Base-by-base conservation (phyloP, 805 yeast genomes). In the Yamadazyma takamatsuzukensis region DNA sequence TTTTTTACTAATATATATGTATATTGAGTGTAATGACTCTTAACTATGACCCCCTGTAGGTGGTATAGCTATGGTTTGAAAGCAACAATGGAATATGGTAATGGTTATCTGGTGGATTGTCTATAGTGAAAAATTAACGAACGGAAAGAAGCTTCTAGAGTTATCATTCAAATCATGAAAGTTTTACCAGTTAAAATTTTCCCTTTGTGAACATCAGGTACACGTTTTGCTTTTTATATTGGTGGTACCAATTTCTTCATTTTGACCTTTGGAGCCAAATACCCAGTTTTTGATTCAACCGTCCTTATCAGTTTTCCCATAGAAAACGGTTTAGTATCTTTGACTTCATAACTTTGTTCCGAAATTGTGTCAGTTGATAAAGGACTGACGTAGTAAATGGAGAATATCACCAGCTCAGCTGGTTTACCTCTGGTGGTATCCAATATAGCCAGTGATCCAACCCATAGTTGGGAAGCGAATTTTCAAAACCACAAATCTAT, bases 51-150 rank as follows among this genome's bases (percentile, higher is more conserved):
- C 97, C 97, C 36, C 97, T 72, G 62, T 89, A 89, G 0, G 97
- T 89, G 5, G 95, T 77, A 61, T 88, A 89, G 21, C 95, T 82
- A 59, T 82, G 86, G 51, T 86, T 86, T 27, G 95, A 79, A 37
- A 89, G 64, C 33, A 89, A 69, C 40, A 89, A 61, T 0, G 97
- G 97, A 34, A 89, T 82, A 54, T 89, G 97, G 58, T 87, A 89
- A 54, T 89, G 97, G 23, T 74, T 64, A 39, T 80, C 86, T 0
- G 86, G 80, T 0, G 83, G 83, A 41, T 69, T 67, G 5, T 70
- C 70, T 3, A 89, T 76, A 18, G 72, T 72, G 51, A 89, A 89
- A 1, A 71, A 66, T 89, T 96, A 6, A 88, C 87, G 50, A 74
- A 82, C 0, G 97, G 97, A 67, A 88, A 89, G 53, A 88, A 88